Percentiles rank a stretch among this genome's conserved stretches.
phyloP scores from a whole-genome alignment of 2,329 filamentous ascomycete species.

The Blastomyces parvus region DNA sequence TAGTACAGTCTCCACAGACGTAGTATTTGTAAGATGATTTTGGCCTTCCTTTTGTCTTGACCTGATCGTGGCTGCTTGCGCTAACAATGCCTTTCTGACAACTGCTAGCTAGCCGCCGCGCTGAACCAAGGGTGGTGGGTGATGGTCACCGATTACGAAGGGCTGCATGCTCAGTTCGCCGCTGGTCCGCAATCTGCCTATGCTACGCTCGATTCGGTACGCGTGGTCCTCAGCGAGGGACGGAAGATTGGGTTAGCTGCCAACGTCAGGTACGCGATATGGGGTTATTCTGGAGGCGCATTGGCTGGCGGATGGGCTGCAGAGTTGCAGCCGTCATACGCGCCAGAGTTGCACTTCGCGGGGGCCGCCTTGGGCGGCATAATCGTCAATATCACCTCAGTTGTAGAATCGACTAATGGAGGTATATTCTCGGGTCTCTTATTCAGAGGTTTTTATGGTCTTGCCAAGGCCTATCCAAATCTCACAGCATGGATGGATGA shows the following conservation, averaged over 20 bases:
- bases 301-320: conserved; percentile 43
- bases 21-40: conserved; percentile 23
- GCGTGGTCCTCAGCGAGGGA: conserved; percentile 30
- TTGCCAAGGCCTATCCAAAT: conserved; percentile 22
- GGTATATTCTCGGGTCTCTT: conserved; percentile 28
- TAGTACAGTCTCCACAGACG: conserved; percentile 25
- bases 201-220: conserved; percentile 36
- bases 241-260: conserved; percentile 24
- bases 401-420: conserved; percentile 29
- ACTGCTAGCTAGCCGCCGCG: conserved; percentile 15
- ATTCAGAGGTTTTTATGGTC: conserved; percentile 23
- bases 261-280: conserved; percentile 35
- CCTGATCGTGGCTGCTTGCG: not conserved
- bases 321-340: conserved; percentile 43
- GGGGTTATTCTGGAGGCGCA: conserved; percentile 50
- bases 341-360: conserved; percentile 41
- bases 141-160: conserved; percentile 42
- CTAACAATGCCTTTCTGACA: not conserved
- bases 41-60: no score
- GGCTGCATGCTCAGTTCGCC: conserved; percentile 36
- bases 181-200: conserved; percentile 37
- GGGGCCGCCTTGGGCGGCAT: conserved; percentile 45
- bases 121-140: conserved; percentile 42
- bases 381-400: conserved; percentile 33
- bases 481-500: conserved; percentile 15